Evolutionary conservation across 192 early-diverging fungal species (phyloP).

Genomic region (Gaertneriomyces sp.): DNA sequence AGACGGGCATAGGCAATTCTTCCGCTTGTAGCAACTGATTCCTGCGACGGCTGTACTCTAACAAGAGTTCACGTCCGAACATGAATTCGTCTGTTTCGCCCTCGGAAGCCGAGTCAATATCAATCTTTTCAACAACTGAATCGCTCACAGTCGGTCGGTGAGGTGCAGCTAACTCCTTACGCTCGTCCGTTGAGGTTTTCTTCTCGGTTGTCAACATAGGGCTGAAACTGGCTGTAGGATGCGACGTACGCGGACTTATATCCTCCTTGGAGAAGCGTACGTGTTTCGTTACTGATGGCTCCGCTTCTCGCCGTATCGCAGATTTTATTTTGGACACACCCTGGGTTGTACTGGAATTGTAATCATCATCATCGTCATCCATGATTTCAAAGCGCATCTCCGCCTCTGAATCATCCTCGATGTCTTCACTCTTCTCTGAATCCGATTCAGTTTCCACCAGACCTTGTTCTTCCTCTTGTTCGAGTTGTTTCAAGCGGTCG

Average conservation of each 20-base stretch:
- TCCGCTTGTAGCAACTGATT: constrained; percentile 23
- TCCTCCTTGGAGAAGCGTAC: constrained; percentile 5
- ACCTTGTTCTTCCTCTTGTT: constrained; percentile 57
- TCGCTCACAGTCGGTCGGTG: constrained; percentile 17
- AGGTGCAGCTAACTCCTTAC: constrained; percentile 11
- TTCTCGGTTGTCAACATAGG: too few species aligned
- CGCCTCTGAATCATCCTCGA: constrained; percentile 40
- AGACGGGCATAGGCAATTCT: too few species aligned
- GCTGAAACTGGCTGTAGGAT: too few species aligned
- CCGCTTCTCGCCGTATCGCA: too few species aligned
- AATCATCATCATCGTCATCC: constrained; percentile 44
- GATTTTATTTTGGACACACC: too few species aligned
- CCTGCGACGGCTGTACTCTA: constrained; percentile 32
- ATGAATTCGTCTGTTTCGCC: constrained; percentile 42
- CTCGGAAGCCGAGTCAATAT: constrained; percentile 11
- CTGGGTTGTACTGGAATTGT: constrained; percentile 21
- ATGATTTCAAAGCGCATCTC: constrained; percentile 32
- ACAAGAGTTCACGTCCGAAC: constrained; percentile 36
- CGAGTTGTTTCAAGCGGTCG: constrained; percentile 53
- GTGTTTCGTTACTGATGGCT: not conserved
- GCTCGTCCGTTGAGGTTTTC: too few species aligned
- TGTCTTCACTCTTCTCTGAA: constrained; percentile 40
- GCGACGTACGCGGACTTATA: not conserved
- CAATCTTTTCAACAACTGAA: constrained; percentile 25
- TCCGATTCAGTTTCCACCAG: constrained; percentile 38